Evolutionary conservation across 2,329 filamentous ascomycete species (phyloP).

Genomic region (Rhinocladiella similis): DNA sequence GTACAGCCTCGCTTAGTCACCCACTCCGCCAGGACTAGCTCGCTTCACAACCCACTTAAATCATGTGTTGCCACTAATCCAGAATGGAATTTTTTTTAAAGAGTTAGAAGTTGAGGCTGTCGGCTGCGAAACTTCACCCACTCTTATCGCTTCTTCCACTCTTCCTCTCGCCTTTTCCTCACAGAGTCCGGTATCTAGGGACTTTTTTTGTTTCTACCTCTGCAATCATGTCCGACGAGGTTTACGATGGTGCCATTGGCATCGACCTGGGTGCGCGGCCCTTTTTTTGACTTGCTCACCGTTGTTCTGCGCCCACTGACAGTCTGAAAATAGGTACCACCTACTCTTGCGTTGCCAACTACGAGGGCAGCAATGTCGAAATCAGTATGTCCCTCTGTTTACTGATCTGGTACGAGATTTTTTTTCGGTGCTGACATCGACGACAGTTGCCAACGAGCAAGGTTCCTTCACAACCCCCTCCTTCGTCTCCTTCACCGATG

Average conservation of each 20-base stretch:
- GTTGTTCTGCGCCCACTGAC: slow-evolving; percentile 30
- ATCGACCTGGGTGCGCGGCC: slow-evolving; percentile 84
- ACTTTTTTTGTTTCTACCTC: not conserved
- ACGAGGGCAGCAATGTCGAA: slow-evolving; percentile 99
- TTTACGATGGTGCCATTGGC: slow-evolving; percentile 99
- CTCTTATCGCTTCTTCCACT: not conserved
- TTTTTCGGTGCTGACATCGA: slow-evolving; percentile 24
- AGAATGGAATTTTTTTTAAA: too few relatives aligned
- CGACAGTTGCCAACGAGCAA: slow-evolving; percentile 92
- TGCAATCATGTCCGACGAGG: slow-evolving; percentile 81
- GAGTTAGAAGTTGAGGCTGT: too few relatives aligned
- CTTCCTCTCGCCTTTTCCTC: not conserved
- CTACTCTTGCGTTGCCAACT: slow-evolving; percentile 99
- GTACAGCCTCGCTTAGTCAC: too few relatives aligned
- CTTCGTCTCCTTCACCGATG: slow-evolving; percentile 97
- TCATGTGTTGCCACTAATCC: too few relatives aligned
- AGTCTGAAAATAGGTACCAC: slow-evolving; percentile 72
- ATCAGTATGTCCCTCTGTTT: slow-evolving; percentile 69
- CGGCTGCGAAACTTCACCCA: too few relatives aligned
- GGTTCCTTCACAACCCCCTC: slow-evolving; percentile 98
- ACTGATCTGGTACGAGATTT: not conserved
- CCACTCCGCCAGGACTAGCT: too few relatives aligned
- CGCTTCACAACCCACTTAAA: too few relatives aligned
- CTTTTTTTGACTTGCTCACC: slow-evolving; percentile 22
- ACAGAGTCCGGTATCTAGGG: slow-evolving; percentile 1